Evolutionary conservation across 768 basidiomycete species (phyloP).

Genomic region (Boletus sp.): DNA sequence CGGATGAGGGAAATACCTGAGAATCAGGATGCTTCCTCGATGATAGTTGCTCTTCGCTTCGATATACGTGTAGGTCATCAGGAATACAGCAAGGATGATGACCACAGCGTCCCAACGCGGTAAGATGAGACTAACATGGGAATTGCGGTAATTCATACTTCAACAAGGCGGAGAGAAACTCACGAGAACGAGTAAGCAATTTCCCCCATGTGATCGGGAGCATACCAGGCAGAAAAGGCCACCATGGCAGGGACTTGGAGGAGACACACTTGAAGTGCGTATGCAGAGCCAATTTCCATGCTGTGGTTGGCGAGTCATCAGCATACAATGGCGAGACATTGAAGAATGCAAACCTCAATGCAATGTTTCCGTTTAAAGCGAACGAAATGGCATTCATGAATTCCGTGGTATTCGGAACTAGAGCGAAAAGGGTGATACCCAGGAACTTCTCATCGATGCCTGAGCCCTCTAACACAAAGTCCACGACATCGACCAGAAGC

Average conservation of each 20-base stretch:
- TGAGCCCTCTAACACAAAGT: constrained; percentile 84
- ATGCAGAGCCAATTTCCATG: constrained; percentile 99
- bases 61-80: constrained; percentile 98
- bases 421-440: constrained; percentile 92
- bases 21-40: constrained; percentile 89
- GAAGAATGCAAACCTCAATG: constrained; percentile 66
- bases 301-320: constrained; percentile 38
- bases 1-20: constrained; percentile 56
- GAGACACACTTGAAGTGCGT: constrained; percentile 96
- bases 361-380: constrained; percentile 94
- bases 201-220: constrained; percentile 80
- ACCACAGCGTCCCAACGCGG: constrained; percentile 97
- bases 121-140: constrained; percentile 75
- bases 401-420: constrained; percentile 98
- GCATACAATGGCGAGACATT: neutral
- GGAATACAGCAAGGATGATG: constrained; percentile 92
- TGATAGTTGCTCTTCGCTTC: constrained; percentile 99
- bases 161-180: constrained; percentile 30
- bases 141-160: constrained; percentile 1
- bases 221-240: constrained; percentile 95
- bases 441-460: constrained; percentile 98
- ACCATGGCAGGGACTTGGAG: constrained; percentile 99
- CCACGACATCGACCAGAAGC: constrained; percentile 91
- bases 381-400: constrained; percentile 99
- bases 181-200: constrained; percentile 92